Evolutionary conservation across 2,329 filamentous ascomycete species (phyloP).

Genomic region (Aureobasidium sp.): DNA sequence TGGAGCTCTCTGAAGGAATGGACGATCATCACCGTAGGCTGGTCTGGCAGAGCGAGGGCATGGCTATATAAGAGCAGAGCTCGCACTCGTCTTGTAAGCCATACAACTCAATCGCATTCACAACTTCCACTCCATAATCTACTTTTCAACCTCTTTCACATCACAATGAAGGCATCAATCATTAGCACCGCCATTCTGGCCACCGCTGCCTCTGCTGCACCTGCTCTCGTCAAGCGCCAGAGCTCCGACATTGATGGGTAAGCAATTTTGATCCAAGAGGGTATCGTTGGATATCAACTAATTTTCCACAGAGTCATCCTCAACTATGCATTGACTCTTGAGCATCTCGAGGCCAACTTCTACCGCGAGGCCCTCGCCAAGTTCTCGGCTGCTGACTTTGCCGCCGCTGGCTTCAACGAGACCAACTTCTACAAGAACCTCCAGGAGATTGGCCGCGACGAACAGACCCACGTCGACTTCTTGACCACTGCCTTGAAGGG

Average conservation of each 20-base stretch:
- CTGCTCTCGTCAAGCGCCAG: conserved; percentile 16
- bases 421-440: conserved; percentile 52
- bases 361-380: conserved; percentile 54
- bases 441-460: conserved; percentile 50
- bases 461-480: conserved; percentile 52
- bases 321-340: conserved; percentile 40
- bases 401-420: conserved; percentile 43
- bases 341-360: conserved; percentile 52
- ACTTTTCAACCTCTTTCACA: background rate
- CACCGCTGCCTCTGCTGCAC: conserved; percentile 15
- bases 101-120: background rate
- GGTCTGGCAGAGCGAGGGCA: background rate
- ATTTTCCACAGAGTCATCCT: conserved; percentile 24
- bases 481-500: conserved; percentile 40
- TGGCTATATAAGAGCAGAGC: background rate
- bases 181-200: conserved; percentile 16
- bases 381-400: conserved; percentile 49
- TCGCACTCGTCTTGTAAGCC: background rate
- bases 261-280: background rate
- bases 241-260: conserved; percentile 16
- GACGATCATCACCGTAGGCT: background rate
- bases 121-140: background rate
- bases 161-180: conserved; percentile 20
- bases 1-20: background rate
- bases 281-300: background rate